Base-by-base conservation (phyloP, 768 basidiomycete genomes). In the Phaeolepiota aurea region DNA sequence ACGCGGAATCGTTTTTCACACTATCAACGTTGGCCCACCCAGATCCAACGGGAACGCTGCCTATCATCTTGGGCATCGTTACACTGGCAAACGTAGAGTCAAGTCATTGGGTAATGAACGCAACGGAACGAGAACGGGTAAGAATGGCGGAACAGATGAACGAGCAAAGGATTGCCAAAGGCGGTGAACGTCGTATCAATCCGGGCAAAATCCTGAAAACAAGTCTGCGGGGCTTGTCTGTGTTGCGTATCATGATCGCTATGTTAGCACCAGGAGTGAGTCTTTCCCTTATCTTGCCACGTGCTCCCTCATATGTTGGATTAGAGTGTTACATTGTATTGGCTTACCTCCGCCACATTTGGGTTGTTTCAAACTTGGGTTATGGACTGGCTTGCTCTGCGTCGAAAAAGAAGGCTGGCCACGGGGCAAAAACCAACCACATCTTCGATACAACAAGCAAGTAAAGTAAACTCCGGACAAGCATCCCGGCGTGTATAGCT, bases 61-160 rank as follows among this genome's bases (percentile, higher is more conserved):
- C 87, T 2, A 77, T 89, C 38, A 61, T 74, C 2, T 65, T 88
- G 15, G 87, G 87, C 4, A 56, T 88, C 34, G 55, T 87, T 30
- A 86, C 83, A 7, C 68, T 89, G 65, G 82, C 81, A 2, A 88
- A 87, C 47, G 81, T 87, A 9, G 87, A 90, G 53, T 78, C 82
- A 5, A 73, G 78, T 23, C 74, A 74, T 30, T 87, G 83, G 86
- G 72, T 87, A 44, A 65, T 79, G 62, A 75, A 69, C 21, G 68
- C 77, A 3, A 72, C 69, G 12, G 75, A 77, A 46, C 68, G 66
- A 28, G 68, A 74, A 51, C 72, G 71, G 31, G 62, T 71, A 41
- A 66, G 65, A 40, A 58, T 63, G 25, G 63, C 71, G 21, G 69
- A 74, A 46, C 64, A 71, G 44, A 62, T 66, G 52, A 71, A 64